Conservation (phyloP, 2,329 filamentous ascomycete species). For the Aureobasidium musti region DNA sequence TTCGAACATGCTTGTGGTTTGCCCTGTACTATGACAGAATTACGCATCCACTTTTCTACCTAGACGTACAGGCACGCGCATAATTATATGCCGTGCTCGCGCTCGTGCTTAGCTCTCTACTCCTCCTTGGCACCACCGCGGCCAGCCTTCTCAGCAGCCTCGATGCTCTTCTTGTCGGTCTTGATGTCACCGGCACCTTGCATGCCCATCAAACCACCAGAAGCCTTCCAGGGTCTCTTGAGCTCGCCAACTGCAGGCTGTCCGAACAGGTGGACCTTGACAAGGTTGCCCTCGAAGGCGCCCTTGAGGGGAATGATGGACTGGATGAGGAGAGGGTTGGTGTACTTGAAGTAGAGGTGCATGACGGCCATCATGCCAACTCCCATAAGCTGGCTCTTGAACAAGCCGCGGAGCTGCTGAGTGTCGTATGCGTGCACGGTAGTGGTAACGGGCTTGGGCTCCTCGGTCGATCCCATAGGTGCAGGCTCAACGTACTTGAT, state of each 20-base stretch:
- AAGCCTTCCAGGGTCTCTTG: constrained; percentile 91
- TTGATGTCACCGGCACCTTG: constrained; percentile 69
- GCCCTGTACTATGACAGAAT: neutral
- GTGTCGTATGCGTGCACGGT: constrained; percentile 95
- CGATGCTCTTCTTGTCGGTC: constrained; percentile 70
- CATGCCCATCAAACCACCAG: constrained; percentile 77
- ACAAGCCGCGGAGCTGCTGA: constrained; percentile 77
- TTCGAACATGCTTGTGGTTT: neutral
- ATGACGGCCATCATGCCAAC: constrained; percentile 98
- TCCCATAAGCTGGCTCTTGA: constrained; percentile 93
- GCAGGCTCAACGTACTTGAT: constrained; percentile 98
- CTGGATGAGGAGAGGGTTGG: constrained; percentile 98
- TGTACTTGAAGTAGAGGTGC: constrained; percentile 99
- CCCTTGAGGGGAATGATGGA: constrained; percentile 97
- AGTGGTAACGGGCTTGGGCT: constrained; percentile 94
- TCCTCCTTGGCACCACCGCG: constrained; percentile 57
- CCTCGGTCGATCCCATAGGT: constrained; percentile 88
- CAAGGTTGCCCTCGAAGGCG: constrained; percentile 89
- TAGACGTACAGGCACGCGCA: constrained; percentile 6
- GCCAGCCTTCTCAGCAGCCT: constrained; percentile 54
- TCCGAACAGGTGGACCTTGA: constrained; percentile 93
- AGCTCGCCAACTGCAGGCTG: constrained; percentile 85
- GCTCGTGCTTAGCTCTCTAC: constrained; percentile 39
- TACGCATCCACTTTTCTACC: constrained; percentile 9
- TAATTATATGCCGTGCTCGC: neutral